Evolutionary conservation across 75 land plant genomes (phyloP), one percentile per base, ranked within the genome.

Genomic region (Larix kaempferi): DNA sequence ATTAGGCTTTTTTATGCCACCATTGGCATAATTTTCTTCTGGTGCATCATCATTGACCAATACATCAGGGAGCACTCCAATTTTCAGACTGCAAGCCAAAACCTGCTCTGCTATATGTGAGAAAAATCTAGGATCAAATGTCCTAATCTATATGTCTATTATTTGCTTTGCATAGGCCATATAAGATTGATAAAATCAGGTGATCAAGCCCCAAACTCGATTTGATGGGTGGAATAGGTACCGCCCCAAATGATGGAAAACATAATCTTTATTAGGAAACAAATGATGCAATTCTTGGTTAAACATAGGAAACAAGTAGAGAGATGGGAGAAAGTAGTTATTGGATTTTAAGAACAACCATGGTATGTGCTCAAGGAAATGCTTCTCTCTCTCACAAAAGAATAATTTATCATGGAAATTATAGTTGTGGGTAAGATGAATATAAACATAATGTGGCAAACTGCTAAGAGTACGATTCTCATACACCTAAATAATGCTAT

Each of bases 221-320:
- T 96, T 85, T 7, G 94, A 56, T 0, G 99, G 99, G 73, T 90
- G 91, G 74, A 96, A 82, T 6, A 94, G 82, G 78, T 96, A 96
- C 59, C 97, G 78, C 0, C 88, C 88, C 37, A 94, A 59, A 76
- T 87, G 89, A 82, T 96, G 97, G 77, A 96, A 96, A 39, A 91
- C 82, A 1, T 90, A 81, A 62, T 86, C 91, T 59, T 87, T 86
- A 64, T 81, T 75, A 16, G 97, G 99, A 71, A 96, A 96, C 17
- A 94, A 81, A 11, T 52, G 74, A 3, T 73, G 57, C 12, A 96
- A 85, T 74, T 96, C 91, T n/a, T 81, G 79, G 6, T 84, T 78
- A 62, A 87, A 91, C 49, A 78, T 59, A 10, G 84, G 79, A 27
- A 90, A 60, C 59, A 92, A 59, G 65, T 87, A 91, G 26, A 96